These are phyloP conservation scores for Talaromyces funiculosus DNA, from an alignment of 2,329 filamentous ascomycete species.

Conservation along the genomic window DNA sequence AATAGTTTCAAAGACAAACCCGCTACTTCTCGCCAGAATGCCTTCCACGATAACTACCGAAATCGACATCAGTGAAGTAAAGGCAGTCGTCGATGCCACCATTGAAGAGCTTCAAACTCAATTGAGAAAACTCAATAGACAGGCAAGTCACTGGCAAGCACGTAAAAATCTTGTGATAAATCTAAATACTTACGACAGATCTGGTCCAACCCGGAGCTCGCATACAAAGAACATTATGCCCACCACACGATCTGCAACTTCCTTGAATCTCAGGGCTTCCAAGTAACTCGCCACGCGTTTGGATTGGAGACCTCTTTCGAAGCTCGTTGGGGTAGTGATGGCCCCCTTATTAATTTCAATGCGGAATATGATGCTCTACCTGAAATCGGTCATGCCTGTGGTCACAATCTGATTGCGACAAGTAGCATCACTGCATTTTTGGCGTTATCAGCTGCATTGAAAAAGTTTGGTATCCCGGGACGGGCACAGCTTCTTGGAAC, in stretches of 20 bases:
- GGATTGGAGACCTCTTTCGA: constrained; percentile 14
- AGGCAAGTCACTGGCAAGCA: neutral
- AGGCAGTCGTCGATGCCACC: neutral
- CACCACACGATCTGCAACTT: constrained; percentile 17
- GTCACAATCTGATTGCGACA: constrained; percentile 18
- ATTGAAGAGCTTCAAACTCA: neutral
- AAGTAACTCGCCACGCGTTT: constrained; percentile 16
- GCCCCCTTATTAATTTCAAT: constrained; percentile 17
- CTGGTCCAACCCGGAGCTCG: constrained; percentile 17
- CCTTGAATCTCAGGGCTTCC: constrained; percentile 14
- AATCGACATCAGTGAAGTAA: neutral
- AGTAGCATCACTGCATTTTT: constrained; percentile 16
- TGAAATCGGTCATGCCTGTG: constrained; percentile 19
- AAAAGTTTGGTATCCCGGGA: constrained; percentile 14
- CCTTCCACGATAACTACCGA: neutral
- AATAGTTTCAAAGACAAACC: neutral
- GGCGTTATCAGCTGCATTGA: constrained; percentile 10
- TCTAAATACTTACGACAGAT: too few relatives aligned
- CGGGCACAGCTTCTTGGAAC: constrained; percentile 24
- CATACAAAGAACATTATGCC: constrained; percentile 17
- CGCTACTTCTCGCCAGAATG: neutral
- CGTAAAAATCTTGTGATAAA: too few relatives aligned
- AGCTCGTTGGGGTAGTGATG: neutral
- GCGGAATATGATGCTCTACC: constrained; percentile 22
- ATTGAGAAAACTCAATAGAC: neutral